Base-by-base conservation (phyloP, 1,284 basidiomycete species). In the Moesziomyces parantarcticus region DNA sequence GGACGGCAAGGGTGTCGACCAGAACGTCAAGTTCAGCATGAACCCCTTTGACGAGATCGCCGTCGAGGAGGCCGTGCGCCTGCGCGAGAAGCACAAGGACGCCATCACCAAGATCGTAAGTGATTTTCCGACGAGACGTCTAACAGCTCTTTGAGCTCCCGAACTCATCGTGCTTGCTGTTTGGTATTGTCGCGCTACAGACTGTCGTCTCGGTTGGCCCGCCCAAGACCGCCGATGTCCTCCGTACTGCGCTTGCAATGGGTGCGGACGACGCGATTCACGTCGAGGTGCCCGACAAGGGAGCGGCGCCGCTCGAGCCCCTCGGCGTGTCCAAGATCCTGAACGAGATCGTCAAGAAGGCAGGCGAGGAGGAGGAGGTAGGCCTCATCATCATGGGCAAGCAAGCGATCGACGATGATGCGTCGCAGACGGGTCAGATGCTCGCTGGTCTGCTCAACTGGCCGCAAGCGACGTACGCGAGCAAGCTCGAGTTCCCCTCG, bases 401-500 rank as follows among this genome's bases (percentile, higher is more conserved):
- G 86, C 96, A 99, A 85, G 92, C 96, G 13, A 99, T 99, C 78
- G 96, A 99, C 85, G 95, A 97, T 79, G 96, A 99, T 84, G 89
- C 92, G 4, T 92, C 93, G n/a, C 91, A 95, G 86, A 98, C 96
- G 9, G 96, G 96, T 1, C 95, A 97, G 84, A 98, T 98, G 92
- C 88, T 99, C 41, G 95, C 96, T 20, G 96, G 94, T 3, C 86
- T 98, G 79, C 86, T 97, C 77, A 90, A 90, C 48, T 98, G 94
- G 92, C 89, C 92, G 11, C 96, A 99, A 86, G 96, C 92, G 50
- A 95, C 93, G 72, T 99, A 94, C 84, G 96, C 94, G 50, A 94
- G 92, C 85, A 93, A 93, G 86, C 86, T 99, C 21, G 91, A 91
- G 18, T 86, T 98, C 22, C 64, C 60, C 26, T 53, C 58, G 26